A percentile compares a stretch with the other conserved stretches of the same genome.
Conservation (phyloP, 805 yeast genomes). For the Saccharomycopsis oosterbeekiorum region DNA sequence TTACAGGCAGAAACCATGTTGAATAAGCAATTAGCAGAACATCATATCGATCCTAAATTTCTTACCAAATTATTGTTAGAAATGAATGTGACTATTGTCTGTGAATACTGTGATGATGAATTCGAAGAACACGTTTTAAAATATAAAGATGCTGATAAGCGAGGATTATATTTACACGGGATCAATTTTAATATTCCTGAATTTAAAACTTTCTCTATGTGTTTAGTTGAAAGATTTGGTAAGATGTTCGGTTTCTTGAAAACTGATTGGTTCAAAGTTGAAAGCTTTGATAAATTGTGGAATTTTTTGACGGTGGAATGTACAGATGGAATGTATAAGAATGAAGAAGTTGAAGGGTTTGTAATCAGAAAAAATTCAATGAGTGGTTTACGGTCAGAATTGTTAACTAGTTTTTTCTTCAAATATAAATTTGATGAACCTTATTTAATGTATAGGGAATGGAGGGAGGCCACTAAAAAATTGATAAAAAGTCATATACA, state of each 20-base stretch:
- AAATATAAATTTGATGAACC: conserved; percentile 95
- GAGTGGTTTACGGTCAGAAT: conserved; percentile 10
- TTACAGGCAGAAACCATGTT: conserved; percentile 55
- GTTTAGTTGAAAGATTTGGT: conserved; percentile 51
- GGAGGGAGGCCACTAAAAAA: conserved; percentile 76
- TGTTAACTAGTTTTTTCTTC: conserved; percentile 54
- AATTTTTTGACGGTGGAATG: conserved; percentile 46
- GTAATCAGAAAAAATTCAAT: conserved; percentile 46
- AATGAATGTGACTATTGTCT: conserved; percentile 69
- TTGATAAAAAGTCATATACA: conserved; percentile 30
- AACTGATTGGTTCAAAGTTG: conserved; percentile 38
- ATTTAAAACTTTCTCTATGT: conserved; percentile 59
- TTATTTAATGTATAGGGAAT: conserved; percentile 77
- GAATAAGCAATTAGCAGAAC: conserved; percentile 36
- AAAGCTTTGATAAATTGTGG: conserved; percentile 33
- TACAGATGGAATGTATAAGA: conserved; percentile 59
- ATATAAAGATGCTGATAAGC: conserved; percentile 49
- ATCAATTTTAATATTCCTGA: conserved; percentile 55
- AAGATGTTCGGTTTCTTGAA: conserved; percentile 56
- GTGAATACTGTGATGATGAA: conserved; percentile 83
- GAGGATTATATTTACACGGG: conserved; percentile 85
- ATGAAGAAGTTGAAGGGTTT: conserved; percentile 82
- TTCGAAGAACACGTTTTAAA: conserved; percentile 91
- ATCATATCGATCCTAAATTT: conserved; percentile 32
- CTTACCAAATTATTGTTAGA: conserved; percentile 48